These are phyloP conservation scores for Camellia lanceoleosa DNA, from an alignment of 148 eudicot genomes.

Conservation along the genomic window DNA sequence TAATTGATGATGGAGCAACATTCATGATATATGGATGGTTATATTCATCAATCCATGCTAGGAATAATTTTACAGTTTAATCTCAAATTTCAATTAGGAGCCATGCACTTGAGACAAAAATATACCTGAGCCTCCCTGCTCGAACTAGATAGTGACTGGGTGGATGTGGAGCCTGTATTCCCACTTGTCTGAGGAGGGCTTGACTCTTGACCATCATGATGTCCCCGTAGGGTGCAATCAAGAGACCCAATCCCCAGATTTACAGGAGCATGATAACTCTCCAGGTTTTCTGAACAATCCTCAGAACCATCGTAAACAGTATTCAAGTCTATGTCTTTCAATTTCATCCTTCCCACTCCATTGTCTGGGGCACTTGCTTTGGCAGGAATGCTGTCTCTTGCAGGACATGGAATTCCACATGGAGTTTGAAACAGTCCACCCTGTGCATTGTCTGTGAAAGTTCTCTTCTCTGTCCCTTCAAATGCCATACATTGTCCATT, in stretches of 20 bases:
- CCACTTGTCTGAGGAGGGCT: constrained; percentile 77
- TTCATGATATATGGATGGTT: not conserved
- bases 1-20: too few species aligned
- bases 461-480: constrained; percentile 28
- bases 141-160: constrained; percentile 74
- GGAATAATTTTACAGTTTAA: not conserved
- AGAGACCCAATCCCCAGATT: constrained; percentile 17
- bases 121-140: constrained; percentile 81
- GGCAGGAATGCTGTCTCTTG: constrained; percentile 23
- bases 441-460: constrained; percentile 21
- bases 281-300: constrained; percentile 42
- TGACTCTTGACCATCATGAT: constrained; percentile 43
- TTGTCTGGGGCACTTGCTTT: constrained; percentile 24
- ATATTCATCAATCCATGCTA: not conserved
- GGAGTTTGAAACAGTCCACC: constrained; percentile 22
- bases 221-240: constrained; percentile 35
- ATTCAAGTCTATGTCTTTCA: constrained; percentile 66
- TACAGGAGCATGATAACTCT: constrained; percentile 21
- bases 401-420: constrained; percentile 19
- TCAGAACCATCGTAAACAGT: constrained; percentile 54
- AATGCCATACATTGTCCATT: constrained; percentile 29
- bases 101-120: not conserved
- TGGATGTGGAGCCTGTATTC: constrained; percentile 58
- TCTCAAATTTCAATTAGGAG: not conserved
- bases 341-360: constrained; percentile 27